Conservation (phyloP, 2,329 filamentous ascomycete genomes). For the Westerdykella sp. region DNA sequence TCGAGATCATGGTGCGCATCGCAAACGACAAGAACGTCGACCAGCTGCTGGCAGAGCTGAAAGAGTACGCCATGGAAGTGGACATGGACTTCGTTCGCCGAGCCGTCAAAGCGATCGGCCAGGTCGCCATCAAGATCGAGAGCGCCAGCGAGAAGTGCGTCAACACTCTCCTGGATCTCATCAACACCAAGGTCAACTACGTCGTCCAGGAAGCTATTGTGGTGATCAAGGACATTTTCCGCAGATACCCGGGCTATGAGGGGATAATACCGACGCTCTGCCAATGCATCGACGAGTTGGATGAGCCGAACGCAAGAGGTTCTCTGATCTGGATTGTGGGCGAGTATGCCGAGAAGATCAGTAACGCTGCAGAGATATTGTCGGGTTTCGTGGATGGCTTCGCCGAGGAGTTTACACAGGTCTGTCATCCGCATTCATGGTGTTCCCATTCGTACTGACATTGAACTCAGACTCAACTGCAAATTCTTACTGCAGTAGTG, state of each 20-base stretch:
- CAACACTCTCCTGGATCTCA: constrained; percentile 84
- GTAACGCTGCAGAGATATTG: constrained; percentile 93
- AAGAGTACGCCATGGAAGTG: constrained; percentile 95
- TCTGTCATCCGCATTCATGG: constrained; percentile 36
- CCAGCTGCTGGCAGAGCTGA: constrained; percentile 86
- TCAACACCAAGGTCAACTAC: constrained; percentile 97
- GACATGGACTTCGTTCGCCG: constrained; percentile 98
- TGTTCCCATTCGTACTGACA: constrained; percentile 1
- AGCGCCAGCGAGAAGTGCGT: constrained; percentile 92
- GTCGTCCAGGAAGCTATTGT: constrained; percentile 97
- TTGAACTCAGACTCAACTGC: constrained; percentile 74
- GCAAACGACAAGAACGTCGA: constrained; percentile 96
- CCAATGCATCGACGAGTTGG: constrained; percentile 92
- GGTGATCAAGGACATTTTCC: constrained; percentile 98
- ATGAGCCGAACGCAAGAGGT: constrained; percentile 85
- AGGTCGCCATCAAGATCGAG: constrained; percentile 98
- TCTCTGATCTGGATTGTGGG: constrained; percentile 98
- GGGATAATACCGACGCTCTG: constrained; percentile 95
- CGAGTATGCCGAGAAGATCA: constrained; percentile 98
- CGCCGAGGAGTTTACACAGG: constrained; percentile 92
- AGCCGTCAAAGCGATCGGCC: constrained; percentile 91
- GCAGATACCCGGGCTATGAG: constrained; percentile 96
- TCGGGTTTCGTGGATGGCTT: constrained; percentile 88
- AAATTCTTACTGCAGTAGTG: constrained; percentile 93
- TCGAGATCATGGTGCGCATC: constrained; percentile 99